Percentiles rank a stretch among this genome's conserved stretches.
Conservation (phyloP, 2,329 filamentous ascomycete genomes). For the Cladophialophora chaetospira region DNA sequence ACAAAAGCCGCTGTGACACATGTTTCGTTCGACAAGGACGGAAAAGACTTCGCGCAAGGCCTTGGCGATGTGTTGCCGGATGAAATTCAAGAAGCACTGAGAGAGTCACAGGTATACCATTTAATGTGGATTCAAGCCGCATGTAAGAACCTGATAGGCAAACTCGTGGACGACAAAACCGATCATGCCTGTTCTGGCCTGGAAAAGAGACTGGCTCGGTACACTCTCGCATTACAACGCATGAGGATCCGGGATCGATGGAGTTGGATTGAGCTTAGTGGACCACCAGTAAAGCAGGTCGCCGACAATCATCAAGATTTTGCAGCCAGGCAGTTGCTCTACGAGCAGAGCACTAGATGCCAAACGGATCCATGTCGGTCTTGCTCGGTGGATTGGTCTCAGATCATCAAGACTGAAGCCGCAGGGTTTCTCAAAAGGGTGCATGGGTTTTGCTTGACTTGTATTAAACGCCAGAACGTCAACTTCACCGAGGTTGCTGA, state of each 20-base stretch:
- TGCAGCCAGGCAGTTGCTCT: too few species aligned
- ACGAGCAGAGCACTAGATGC: too few species aligned
- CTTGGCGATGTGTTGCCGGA: neutral
- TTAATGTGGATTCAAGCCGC: neutral
- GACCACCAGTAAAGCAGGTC: too few species aligned
- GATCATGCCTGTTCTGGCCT: too few species aligned
- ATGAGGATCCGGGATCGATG: too few species aligned
- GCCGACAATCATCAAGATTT: too few species aligned
- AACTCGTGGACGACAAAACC: too few species aligned
- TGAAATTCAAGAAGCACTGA: neutral
- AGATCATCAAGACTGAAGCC: neutral
- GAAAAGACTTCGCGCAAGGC: neutral
- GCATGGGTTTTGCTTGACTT: neutral
- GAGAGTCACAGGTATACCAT: neutral
- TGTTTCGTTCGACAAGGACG: neutral
- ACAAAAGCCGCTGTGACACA: neutral
- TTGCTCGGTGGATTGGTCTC: neutral
- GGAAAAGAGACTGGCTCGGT: too few species aligned
- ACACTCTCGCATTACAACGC: too few species aligned
- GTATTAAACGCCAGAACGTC: neutral
- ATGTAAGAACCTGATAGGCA: neutral
- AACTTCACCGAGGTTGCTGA: neutral
- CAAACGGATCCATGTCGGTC: neutral
- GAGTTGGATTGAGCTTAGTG: too few species aligned
- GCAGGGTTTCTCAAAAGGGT: neutral